A percentile compares a stretch with the other conserved stretches of the same genome.
phyloP scores from a whole-genome alignment of 768 basidiomycete species.

The Phanerodontia chrysosporium region DNA sequence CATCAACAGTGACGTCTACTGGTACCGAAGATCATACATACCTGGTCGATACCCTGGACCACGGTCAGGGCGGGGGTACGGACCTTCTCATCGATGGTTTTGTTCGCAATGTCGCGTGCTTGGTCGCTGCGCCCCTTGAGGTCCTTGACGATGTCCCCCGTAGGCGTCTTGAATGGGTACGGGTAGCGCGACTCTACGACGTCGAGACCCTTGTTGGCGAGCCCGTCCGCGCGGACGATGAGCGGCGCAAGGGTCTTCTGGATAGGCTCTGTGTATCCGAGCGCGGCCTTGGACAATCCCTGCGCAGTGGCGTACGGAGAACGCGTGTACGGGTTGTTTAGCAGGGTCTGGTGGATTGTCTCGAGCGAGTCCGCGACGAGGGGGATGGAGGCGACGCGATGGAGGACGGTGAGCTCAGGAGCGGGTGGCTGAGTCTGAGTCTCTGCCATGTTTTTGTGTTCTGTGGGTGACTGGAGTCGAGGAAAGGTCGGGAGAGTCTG shows the following conservation, averaged over 20 bases:
- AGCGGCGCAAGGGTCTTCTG: conserved; percentile 63
- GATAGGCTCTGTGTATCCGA: conserved; percentile 54
- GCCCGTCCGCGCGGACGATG: conserved; percentile 57
- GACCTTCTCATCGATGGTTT: conserved; percentile 63
- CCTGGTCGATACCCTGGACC: conserved; percentile 71
- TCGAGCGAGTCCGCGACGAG: conserved; percentile 61
- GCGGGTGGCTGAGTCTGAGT: conserved; percentile 26
- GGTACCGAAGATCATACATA: conserved; percentile 26
- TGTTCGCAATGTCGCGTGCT: conserved; percentile 51
- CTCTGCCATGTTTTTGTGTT: conserved; percentile 33
- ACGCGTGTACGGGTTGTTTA: conserved; percentile 56
- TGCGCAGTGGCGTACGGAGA: conserved; percentile 65
- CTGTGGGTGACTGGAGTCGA: conserved; percentile 5
- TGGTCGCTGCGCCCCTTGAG: conserved; percentile 57
- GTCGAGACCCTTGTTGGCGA: conserved; percentile 73
- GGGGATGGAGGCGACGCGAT: conserved; percentile 69
- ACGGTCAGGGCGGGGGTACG: conserved; percentile 57
- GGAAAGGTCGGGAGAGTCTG: background rate
- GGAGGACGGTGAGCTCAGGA: conserved; percentile 59
- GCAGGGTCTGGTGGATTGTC: conserved; percentile 56
- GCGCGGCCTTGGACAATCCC: conserved; percentile 40
- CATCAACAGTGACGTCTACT: conserved; percentile 9
- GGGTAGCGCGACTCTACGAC: conserved; percentile 70
- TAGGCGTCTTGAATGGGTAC: conserved; percentile 69
- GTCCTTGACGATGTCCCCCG: conserved; percentile 63